Conservation (phyloP, 2,329 filamentous ascomycete genomes). For the Calonectria pseudoturangicola region DNA sequence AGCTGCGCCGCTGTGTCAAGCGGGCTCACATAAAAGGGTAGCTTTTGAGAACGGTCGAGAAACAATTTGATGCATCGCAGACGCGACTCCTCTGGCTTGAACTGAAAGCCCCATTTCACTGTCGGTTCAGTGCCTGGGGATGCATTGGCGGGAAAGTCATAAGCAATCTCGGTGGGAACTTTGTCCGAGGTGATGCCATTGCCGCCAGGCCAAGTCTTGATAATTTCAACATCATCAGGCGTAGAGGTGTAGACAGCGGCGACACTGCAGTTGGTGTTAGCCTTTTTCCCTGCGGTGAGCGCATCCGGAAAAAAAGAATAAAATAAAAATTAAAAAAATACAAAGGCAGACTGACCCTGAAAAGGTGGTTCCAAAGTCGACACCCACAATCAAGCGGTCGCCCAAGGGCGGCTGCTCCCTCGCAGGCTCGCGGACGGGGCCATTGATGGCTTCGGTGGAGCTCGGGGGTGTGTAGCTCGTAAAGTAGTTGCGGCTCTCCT, state of each 20-base stretch:
- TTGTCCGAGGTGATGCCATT: slow-evolving; percentile 93
- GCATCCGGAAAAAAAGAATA: too few relatives aligned
- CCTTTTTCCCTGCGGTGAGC: neutral
- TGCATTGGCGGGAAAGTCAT: slow-evolving; percentile 63
- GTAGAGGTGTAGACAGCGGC: slow-evolving; percentile 84
- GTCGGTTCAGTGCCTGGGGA: slow-evolving; percentile 64
- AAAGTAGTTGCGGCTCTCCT: slow-evolving; percentile 74
- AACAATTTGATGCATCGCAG: slow-evolving; percentile 90
- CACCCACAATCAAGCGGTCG: slow-evolving; percentile 84
- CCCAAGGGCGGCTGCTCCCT: slow-evolving; percentile 70
- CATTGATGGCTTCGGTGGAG: slow-evolving; percentile 78
- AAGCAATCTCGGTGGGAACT: slow-evolving; percentile 87
- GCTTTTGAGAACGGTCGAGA: slow-evolving; percentile 85
- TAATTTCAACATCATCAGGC: slow-evolving; percentile 87
- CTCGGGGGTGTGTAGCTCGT: slow-evolving; percentile 73
- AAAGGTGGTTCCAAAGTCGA: slow-evolving; percentile 91
- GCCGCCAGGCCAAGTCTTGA: slow-evolving; percentile 89
- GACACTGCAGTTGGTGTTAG: slow-evolving; percentile 63
- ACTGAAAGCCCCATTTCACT: slow-evolving; percentile 88
- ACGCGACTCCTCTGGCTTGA: slow-evolving; percentile 84
- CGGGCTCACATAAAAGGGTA: slow-evolving; percentile 87
- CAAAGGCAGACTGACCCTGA: slow-evolving; percentile 75
- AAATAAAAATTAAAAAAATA: neutral
- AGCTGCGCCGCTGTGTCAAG: slow-evolving; percentile 86
- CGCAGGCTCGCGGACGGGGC: slow-evolving; percentile 74